Evolutionary conservation across 2,329 filamentous ascomycete genomes (phyloP), one percentile per base, ranked within the genome.

Genomic region (Trichoderma aggressivum): DNA sequence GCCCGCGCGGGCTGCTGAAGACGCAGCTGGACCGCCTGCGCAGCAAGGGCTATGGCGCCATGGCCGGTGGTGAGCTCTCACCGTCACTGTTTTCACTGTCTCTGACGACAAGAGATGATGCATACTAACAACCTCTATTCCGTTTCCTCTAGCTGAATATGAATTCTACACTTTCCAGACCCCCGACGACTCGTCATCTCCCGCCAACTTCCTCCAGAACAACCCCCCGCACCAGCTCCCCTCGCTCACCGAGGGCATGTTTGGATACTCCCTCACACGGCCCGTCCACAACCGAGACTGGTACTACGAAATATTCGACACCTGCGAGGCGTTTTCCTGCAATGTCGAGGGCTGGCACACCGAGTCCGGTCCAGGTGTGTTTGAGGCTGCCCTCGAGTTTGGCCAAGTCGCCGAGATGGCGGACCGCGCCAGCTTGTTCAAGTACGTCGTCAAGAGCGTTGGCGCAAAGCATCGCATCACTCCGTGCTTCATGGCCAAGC

Each of bases 401-500:
- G 92, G 92, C 67, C 93, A 97, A 79, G 92, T 96, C 74, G 88
- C 88, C 43, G 87, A 92, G 74, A 98, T 98, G 93, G 96, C 96
- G 1, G 96, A 99, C 80, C 91, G 92, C 75, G 94, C 94, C 30
- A 91, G 91, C 34, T 84, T 99, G 43, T 99, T 98, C 90, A 99
- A 99, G 86, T 93, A 97, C 76, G 90, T 92, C 24, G 94, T 97
- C 74, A 98, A 97, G 83, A 94, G 93, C 11, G 89, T 97, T 50
- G 93, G 93, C 58, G 92, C 90, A 70, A 92, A 93, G 78, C 93
- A 94, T 79, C 94, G 93, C 75, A 97, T 99, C 78, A 97, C 94
- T 0, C 96, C 96, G 0, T 97, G 93, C 81, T 99, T 99, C 85
- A 99, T 99, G 96, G 96, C 96, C 18, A 99, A 99, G 82, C 96